phyloP scores from a whole-genome alignment of 2,329 filamentous ascomycete species.

The Cladophialophora chaetospira region DNA sequence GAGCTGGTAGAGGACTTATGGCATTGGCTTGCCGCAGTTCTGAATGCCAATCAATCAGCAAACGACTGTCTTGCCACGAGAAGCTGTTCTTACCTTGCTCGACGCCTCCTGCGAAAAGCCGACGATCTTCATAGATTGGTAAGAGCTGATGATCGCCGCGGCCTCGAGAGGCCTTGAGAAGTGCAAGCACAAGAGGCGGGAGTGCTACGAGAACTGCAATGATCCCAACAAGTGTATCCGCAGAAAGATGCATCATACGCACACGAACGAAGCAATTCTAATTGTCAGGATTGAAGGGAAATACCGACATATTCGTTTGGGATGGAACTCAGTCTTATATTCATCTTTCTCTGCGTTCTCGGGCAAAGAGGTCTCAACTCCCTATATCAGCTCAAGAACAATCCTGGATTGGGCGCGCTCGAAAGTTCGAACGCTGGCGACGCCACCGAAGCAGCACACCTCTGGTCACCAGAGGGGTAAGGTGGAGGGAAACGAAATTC shows the following conservation, averaged over 20 bases:
- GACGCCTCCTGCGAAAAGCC: background rate
- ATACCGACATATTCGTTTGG: too few species aligned
- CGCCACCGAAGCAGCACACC: too few species aligned
- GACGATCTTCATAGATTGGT: background rate
- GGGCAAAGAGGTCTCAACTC: too few species aligned
- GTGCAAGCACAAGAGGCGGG: constrained; percentile 1
- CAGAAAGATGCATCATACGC: constrained; percentile 12
- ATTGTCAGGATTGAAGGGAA: too few species aligned
- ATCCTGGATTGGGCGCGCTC: too few species aligned
- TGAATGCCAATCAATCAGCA: background rate
- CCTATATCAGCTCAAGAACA: too few species aligned
- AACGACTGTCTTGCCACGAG: background rate
- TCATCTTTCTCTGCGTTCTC: too few species aligned
- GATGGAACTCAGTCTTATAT: too few species aligned
- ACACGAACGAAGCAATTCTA: background rate
- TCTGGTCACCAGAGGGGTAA: too few species aligned
- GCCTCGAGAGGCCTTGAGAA: background rate
- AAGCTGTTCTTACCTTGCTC: background rate
- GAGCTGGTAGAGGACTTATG: background rate
- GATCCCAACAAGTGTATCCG: constrained; percentile 15
- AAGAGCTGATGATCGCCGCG: background rate
- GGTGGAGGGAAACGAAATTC: too few species aligned
- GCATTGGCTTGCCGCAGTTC: background rate
- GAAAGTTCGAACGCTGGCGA: too few species aligned
- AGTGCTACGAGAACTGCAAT: constrained; percentile 14